Conservation (phyloP, 2,329 filamentous ascomycete genomes). For the Ophiostoma novo-ulmi region DNA sequence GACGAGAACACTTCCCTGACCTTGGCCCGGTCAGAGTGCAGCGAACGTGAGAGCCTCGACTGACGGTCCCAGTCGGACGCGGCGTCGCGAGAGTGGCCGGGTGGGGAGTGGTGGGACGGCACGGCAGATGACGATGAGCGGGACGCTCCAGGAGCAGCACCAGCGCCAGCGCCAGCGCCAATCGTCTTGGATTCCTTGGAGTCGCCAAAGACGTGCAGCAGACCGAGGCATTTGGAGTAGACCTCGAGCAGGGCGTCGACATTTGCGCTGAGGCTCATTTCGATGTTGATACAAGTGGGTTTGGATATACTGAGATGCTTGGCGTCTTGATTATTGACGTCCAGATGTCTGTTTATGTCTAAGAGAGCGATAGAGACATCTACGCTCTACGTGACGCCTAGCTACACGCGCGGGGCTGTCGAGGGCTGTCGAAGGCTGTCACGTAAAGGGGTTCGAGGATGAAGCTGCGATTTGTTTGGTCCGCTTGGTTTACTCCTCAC, state of each 20-base stretch:
- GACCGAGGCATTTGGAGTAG: constrained; percentile 42
- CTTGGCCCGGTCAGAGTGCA: constrained; percentile 39
- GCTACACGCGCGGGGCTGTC: not conserved
- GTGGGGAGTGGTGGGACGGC: not conserved
- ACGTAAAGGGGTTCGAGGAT: not conserved
- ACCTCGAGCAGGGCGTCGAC: constrained; percentile 44
- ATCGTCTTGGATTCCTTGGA: not conserved
- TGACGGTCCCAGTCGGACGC: not conserved
- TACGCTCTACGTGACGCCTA: not conserved
- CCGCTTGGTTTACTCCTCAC: not conserved
- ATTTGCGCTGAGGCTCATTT: constrained; percentile 40
- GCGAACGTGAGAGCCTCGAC: constrained; percentile 30
- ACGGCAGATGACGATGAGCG: not conserved
- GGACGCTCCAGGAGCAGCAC: too few species aligned
- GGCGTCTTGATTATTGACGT: too few species aligned
- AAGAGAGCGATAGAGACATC: not conserved
- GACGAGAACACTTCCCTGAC: constrained; percentile 42
- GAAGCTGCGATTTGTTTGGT: constrained; percentile 7
- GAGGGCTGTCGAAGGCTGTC: not conserved
- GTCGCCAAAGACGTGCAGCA: constrained; percentile 25
- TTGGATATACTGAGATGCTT: too few species aligned
- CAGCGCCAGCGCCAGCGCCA: too few species aligned
- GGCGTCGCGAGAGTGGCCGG: not conserved
- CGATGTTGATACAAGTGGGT: not conserved
- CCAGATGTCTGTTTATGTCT: too few species aligned